These are phyloP conservation scores for Moesziomyces antarcticus DNA, from an alignment of 1,284 basidiomycete genomes.

Conservation along the genomic window DNA sequence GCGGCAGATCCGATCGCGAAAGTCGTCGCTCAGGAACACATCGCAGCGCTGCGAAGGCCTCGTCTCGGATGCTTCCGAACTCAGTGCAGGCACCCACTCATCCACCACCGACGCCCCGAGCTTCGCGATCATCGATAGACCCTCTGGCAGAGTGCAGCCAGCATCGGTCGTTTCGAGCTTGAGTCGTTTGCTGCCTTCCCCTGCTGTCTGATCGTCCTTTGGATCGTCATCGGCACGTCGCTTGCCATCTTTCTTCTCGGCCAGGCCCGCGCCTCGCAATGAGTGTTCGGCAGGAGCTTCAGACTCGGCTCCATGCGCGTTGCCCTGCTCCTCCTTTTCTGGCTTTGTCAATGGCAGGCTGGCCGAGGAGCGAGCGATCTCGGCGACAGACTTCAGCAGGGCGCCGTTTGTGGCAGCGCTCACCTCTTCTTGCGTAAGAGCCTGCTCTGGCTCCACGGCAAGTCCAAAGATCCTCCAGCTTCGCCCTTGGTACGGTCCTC, in stretches of 20 bases:
- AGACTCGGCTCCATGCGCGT: background rate
- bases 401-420: constrained; percentile 34
- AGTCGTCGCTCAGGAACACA: constrained; percentile 65
- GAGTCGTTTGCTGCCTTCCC: constrained; percentile 13
- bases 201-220: background rate
- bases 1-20: constrained; percentile 66
- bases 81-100: constrained; percentile 35
- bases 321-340: background rate
- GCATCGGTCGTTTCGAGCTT: constrained; percentile 4
- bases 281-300: background rate
- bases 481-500: constrained; percentile 23
- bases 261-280: background rate
- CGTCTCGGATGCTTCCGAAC: background rate
- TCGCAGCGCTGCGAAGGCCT: constrained; percentile 44
- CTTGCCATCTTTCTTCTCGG: constrained; percentile 15
- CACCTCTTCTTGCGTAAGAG: constrained; percentile 24
- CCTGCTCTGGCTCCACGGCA: constrained; percentile 32
- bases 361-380: constrained; percentile 26
- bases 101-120: constrained; percentile 27
- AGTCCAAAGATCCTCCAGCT: constrained; percentile 51
- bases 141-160: constrained; percentile 21
- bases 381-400: constrained; percentile 40
- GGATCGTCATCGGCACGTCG: constrained; percentile 21
- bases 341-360: constrained; percentile 10
- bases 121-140: constrained; percentile 10